A percentile compares a stretch with the other conserved stretches of the same genome.
Evolutionary conservation across 2,329 filamentous ascomycete genomes (phyloP).

Genomic region (Sclerotinia minor): DNA sequence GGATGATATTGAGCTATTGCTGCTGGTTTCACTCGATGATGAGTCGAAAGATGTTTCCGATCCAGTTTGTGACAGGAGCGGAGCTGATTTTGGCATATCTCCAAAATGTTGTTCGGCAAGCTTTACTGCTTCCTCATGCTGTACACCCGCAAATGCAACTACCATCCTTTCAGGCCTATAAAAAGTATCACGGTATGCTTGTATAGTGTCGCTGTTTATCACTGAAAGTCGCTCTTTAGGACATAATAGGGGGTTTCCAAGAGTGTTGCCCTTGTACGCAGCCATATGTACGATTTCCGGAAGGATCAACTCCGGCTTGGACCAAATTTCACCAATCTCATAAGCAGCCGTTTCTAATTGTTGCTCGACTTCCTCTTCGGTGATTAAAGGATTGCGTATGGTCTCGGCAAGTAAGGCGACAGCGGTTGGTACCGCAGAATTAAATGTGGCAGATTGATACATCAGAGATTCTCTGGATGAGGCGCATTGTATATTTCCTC

Average conservation of each 20-base stretch:
- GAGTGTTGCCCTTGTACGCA: slow-evolving; percentile 92
- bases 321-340: slow-evolving; percentile 97
- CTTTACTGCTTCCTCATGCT: slow-evolving; percentile 75
- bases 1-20: slow-evolving; percentile 43
- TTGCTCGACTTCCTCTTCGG: slow-evolving; percentile 79
- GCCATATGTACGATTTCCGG: slow-evolving; percentile 95
- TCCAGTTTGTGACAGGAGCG: slow-evolving; percentile 54
- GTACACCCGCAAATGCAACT: slow-evolving; percentile 89
- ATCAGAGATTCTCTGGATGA: slow-evolving; percentile 94
- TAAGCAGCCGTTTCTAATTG: slow-evolving; percentile 92
- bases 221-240: slow-evolving; percentile 75
- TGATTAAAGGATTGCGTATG: slow-evolving; percentile 81
- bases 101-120: slow-evolving; percentile 86
- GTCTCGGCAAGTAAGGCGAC: slow-evolving; percentile 88
- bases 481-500: slow-evolving; percentile 95
- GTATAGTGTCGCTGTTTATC: slow-evolving; percentile 73
- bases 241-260: slow-evolving; percentile 90
- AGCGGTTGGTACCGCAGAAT: slow-evolving; percentile 80
- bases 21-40: slow-evolving; percentile 36
- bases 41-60: slow-evolving; percentile 58
- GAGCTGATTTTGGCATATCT: slow-evolving; percentile 68
- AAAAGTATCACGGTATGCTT: slow-evolving; percentile 78
- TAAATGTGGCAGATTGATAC: slow-evolving; percentile 99
- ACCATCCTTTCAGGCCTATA: slow-evolving; percentile 91
- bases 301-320: slow-evolving; percentile 91